phyloP scores from a whole-genome alignment of 1,284 basidiomycete genomes.

The Cryptococcus amylolentus region DNA sequence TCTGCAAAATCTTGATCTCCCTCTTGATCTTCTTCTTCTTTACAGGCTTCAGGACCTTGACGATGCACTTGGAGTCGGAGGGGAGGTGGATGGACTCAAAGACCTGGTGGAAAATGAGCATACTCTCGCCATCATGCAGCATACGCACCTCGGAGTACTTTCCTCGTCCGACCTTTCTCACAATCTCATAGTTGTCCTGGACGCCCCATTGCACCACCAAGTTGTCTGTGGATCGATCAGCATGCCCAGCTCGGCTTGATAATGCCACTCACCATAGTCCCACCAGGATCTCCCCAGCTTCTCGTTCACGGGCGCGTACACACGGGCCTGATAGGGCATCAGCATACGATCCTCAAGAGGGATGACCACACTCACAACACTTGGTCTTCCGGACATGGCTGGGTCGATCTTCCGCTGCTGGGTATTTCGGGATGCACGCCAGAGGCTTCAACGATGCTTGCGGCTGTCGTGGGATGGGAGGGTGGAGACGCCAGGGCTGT shows the following conservation, averaged over 20 bases:
- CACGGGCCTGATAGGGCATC: conserved; percentile 49
- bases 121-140: background rate
- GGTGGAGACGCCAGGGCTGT: too few species aligned
- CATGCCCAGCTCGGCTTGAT: background rate
- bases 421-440: too few species aligned
- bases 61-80: conserved; percentile 92
- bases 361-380: conserved; percentile 23
- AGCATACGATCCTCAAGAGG: background rate
- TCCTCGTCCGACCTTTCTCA: conserved; percentile 91
- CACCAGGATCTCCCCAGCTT: conserved; percentile 58
- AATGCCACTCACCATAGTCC: conserved; percentile 56
- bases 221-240: conserved; percentile 60
- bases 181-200: conserved; percentile 98
- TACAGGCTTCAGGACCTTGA: conserved; percentile 98
- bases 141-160: conserved; percentile 83
- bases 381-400: conserved; percentile 15
- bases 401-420: background rate
- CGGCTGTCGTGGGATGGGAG: too few species aligned
- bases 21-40: conserved; percentile 99
- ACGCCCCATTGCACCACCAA: conserved; percentile 90
- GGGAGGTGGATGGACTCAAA: conserved; percentile 96
- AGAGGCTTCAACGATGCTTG: too few species aligned
- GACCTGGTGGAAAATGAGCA: conserved; percentile 58
- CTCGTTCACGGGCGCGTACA: conserved; percentile 60
- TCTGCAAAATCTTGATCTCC: conserved; percentile 98